These are phyloP conservation scores for Phoenix dactylifera DNA, from an alignment of 176 grass and related monocot species.

Conservation along the genomic window DNA sequence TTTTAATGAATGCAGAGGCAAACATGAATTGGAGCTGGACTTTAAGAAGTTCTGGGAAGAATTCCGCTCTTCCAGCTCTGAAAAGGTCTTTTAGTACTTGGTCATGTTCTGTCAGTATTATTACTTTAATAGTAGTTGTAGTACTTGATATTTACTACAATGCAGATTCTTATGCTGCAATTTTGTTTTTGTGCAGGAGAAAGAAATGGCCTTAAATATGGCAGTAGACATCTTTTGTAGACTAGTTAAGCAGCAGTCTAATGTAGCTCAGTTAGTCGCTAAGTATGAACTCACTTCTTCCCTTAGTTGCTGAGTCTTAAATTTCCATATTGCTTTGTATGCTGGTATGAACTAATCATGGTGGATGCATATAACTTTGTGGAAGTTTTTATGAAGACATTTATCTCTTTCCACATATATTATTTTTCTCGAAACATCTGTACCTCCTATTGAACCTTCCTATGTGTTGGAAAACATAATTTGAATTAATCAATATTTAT, in stretches of 20 bases:
- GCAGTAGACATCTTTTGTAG: constrained; percentile 97
- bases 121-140: no score
- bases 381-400: no score
- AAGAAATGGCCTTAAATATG: constrained; percentile 95
- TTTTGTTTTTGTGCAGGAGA: constrained; percentile 60
- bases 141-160: background rate
- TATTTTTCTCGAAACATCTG: background rate
- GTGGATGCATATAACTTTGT: no score
- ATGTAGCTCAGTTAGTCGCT: constrained; percentile 82
- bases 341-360: no score
- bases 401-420: no score
- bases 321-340: no score
- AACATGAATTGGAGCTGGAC: constrained; percentile 79
- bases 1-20: constrained; percentile 46
- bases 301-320: background rate
- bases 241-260: constrained; percentile 91
- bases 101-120: constrained; percentile 11
- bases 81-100: constrained; percentile 47
- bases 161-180: constrained; percentile 20
- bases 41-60: constrained; percentile 99
- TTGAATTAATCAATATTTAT: no score
- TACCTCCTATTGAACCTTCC: background rate
- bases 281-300: constrained; percentile 50
- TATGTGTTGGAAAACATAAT: background rate
- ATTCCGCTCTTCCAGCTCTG: constrained; percentile 96